A percentile compares a stretch with the other conserved stretches of the same genome.
phyloP scores from a whole-genome alignment of 805 yeast species.

The Blastobotrys americana region DNA sequence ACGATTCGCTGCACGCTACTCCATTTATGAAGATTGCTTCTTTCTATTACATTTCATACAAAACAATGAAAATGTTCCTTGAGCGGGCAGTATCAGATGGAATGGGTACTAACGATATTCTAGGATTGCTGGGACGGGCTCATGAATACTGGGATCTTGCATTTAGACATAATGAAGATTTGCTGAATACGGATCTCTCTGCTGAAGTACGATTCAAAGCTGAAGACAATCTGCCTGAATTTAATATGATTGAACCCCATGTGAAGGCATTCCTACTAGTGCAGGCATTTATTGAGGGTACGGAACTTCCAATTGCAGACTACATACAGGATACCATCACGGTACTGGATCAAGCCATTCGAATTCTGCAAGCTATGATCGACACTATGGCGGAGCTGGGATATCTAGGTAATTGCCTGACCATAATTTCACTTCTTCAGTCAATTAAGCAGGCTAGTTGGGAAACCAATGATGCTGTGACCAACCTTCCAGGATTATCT shows the following conservation, averaged over 20 bases:
- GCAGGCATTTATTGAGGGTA: slow-evolving; percentile 64
- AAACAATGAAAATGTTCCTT: slow-evolving; percentile 68
- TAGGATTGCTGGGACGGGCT: slow-evolving; percentile 56
- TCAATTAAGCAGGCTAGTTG: slow-evolving; percentile 83
- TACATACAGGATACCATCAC: slow-evolving; percentile 90
- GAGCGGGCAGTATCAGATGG: slow-evolving; percentile 38
- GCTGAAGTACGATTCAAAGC: slow-evolving; percentile 54
- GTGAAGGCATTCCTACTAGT: slow-evolving; percentile 65
- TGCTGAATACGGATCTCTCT: slow-evolving; percentile 78
- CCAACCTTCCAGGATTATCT: slow-evolving; percentile 43
- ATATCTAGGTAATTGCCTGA: slow-evolving; percentile 51
- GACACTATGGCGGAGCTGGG: slow-evolving; percentile 88
- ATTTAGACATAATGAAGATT: slow-evolving; percentile 85
- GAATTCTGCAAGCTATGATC: slow-evolving; percentile 86
- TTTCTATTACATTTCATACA: slow-evolving; percentile 87
- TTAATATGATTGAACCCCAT: slow-evolving; percentile 78
- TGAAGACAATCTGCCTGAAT: slow-evolving; percentile 17
- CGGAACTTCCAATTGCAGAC: slow-evolving; percentile 88
- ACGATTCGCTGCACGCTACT: slow-evolving; percentile 44
- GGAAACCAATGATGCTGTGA: slow-evolving; percentile 70
- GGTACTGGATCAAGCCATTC: slow-evolving; percentile 86
- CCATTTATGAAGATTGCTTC: slow-evolving; percentile 81
- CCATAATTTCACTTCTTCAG: slow-evolving; percentile 65
- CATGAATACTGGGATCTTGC: slow-evolving; percentile 83
- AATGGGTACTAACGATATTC: slow-evolving; percentile 52